Conservation (phyloP, 208 protist genomes). For the Vickermania ingenoplastis region DNA sequence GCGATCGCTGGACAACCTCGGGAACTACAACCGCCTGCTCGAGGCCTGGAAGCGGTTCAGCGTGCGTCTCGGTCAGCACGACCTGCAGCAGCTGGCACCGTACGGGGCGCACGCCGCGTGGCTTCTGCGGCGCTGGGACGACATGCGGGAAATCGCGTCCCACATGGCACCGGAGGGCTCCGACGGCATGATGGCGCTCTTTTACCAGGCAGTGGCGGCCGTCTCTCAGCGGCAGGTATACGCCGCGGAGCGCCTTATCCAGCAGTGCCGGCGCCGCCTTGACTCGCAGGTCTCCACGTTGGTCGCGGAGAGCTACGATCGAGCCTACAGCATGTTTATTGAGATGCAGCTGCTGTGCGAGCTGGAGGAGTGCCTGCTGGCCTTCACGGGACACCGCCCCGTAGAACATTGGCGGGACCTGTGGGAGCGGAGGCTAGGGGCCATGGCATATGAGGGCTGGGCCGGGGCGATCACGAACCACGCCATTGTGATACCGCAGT, state of each 20-base stretch:
- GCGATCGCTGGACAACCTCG: conserved; percentile 95
- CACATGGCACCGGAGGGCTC: conserved; percentile 87
- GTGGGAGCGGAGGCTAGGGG: conserved; percentile 70
- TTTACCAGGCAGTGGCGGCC: conserved; percentile 87
- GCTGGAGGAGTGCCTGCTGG: conserved; percentile 95
- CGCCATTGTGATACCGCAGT: conserved; percentile 87
- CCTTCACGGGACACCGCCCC: conserved; percentile 55
- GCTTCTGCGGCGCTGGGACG: conserved; percentile 89
- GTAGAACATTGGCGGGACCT: conserved; percentile 74
- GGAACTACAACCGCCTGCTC: conserved; percentile 88
- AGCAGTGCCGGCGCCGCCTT: conserved; percentile 83
- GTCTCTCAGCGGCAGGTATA: conserved; percentile 64
- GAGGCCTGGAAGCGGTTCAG: conserved; percentile 70
- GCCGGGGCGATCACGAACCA: conserved; percentile 95
- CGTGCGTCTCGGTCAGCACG: conserved; percentile 50
- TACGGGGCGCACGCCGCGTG: conserved; percentile 93
- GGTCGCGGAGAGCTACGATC: conserved; percentile 96
- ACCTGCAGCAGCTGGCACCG: conserved; percentile 83
- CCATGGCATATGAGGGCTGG: conserved; percentile 95
- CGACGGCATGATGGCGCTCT: conserved; percentile 82
- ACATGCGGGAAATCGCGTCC: conserved; percentile 88
- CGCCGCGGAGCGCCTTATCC: conserved; percentile 57
- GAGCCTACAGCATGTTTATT: conserved; percentile 96
- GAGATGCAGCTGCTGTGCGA: conserved; percentile 97
- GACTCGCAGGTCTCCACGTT: conserved; percentile 94